These are phyloP conservation scores for Sporothrix sp. DNA, from an alignment of 2,329 filamentous ascomycete genomes.

Conservation along the genomic window DNA sequence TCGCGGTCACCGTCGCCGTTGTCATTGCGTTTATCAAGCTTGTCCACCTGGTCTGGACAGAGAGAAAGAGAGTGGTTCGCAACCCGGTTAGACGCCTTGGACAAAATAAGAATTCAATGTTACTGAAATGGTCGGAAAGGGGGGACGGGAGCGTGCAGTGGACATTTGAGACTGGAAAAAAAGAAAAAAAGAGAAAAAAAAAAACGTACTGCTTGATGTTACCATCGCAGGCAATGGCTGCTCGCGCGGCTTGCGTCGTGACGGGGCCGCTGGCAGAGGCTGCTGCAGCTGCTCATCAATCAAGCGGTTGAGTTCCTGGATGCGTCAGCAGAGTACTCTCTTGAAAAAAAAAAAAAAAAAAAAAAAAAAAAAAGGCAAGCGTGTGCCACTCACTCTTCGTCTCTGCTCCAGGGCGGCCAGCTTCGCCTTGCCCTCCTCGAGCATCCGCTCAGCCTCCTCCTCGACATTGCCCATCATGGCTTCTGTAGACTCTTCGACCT, in stretches of 20 bases:
- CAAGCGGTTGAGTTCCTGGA: constrained; percentile 33
- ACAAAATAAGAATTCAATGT: neutral
- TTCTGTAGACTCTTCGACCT: constrained; percentile 29
- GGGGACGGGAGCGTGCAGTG: neutral
- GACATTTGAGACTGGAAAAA: too few species aligned
- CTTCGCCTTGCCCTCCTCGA: constrained; percentile 26
- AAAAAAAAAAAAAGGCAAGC: too few species aligned
- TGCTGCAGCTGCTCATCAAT: constrained; percentile 33
- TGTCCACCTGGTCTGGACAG: constrained; percentile 1
- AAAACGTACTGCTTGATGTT: constrained; percentile 6
- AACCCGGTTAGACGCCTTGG: constrained; percentile 4
- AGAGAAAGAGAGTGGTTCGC: neutral
- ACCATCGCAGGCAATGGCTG: neutral
- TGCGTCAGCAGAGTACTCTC: neutral
- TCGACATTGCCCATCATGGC: constrained; percentile 27
- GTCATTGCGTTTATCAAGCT: neutral
- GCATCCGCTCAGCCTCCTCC: constrained; percentile 22
- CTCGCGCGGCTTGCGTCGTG: constrained; percentile 17
- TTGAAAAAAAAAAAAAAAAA: too few species aligned
- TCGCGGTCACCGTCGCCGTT: constrained; percentile 11
- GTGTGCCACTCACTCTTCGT: constrained; percentile 22
- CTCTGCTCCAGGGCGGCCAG: constrained; percentile 27
- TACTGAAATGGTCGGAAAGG: constrained; percentile 3
- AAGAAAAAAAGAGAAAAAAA: neutral
- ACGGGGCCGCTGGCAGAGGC: constrained; percentile 24